Evolutionary conservation across 2,329 filamentous ascomycete species (phyloP).

Genomic region (Ophiostoma angusticollis): DNA sequence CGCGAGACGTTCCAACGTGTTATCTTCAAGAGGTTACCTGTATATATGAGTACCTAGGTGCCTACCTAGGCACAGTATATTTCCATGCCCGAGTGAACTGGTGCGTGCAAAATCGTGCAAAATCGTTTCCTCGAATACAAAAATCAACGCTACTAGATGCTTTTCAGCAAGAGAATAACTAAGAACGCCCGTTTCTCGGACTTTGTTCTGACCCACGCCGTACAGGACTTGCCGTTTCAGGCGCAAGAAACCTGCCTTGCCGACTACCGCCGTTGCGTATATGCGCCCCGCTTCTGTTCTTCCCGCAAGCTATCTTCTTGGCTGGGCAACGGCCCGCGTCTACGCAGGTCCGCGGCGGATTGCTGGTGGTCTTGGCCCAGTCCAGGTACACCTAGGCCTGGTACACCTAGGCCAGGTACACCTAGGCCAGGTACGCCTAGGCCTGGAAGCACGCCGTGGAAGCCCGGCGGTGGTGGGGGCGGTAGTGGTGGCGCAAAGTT

Average conservation of each 20-base stretch:
- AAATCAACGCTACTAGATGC: too few species aligned
- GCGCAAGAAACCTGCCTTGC: background rate
- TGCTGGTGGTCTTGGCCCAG: conserved; percentile 18
- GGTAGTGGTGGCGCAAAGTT: conserved; percentile 25
- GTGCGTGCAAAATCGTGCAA: too few species aligned
- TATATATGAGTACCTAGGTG: too few species aligned
- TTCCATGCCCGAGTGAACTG: too few species aligned
- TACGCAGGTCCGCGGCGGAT: conserved; percentile 29
- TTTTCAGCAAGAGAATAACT: too few species aligned
- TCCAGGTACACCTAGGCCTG: conserved; percentile 17
- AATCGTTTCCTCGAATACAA: too few species aligned
- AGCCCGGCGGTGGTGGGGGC: conserved; percentile 19
- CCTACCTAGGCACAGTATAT: too few species aligned
- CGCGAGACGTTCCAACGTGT: too few species aligned
- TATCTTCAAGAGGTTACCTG: too few species aligned
- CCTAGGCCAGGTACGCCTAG: conserved; percentile 8
- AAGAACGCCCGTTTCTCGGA: too few species aligned
- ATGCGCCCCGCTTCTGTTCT: conserved; percentile 57
- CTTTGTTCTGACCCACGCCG: too few species aligned
- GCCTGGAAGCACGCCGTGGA: conserved; percentile 19
- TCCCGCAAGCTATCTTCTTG: conserved; percentile 71
- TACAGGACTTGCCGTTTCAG: too few species aligned
- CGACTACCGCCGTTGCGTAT: conserved; percentile 39
- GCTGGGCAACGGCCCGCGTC: conserved; percentile 61
- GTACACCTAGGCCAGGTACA: conserved; percentile 16